Evolutionary conservation across 768 basidiomycete species (phyloP), one percentile per base, ranked within the genome.

Genomic region (Suillus subalutaceus): DNA sequence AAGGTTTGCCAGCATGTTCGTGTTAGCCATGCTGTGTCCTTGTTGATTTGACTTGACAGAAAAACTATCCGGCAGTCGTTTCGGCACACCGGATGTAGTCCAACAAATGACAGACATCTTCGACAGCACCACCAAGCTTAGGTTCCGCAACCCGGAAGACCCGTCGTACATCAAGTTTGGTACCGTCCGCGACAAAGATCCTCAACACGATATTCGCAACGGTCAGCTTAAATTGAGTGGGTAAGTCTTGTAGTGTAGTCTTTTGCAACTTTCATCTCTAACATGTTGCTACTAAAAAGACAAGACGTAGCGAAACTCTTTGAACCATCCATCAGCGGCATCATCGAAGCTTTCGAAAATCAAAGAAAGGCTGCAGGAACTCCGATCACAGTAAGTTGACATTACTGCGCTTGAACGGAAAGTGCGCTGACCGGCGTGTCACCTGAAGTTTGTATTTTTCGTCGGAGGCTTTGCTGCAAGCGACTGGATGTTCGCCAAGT

Each of bases 381-480:
- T 9, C 67, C 71, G 0, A 78, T 83, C 58, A 74, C 76, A 12
- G 81, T 81, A 64, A 37, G 78, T 65, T 23, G 10, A 6, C 13
- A 10, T 35, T n/a, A 16, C 41, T 37, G 13, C 1, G 6, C 37
- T 63, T 53, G 4, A 12, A 2, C 8, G 13, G 20, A 26, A 40
- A 20, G 8, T 18, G 40, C 48, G 6, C 15, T 63, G 65, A 63
- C 18, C 1, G 46, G 0, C 23, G 61, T 12, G 23, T 52, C 43
- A 30, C 40, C 26, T 15, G 18, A 43, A 79, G 78, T 75, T 77
- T 13, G 78, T 85, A 30, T 81, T 86, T 63, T 80, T 89, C 1
- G 85, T 87, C 3, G 85, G 86, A 8, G 85, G 85, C 0, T 86
- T 86, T 71, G 81, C 82, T 12, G 82, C 84, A 1, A 86, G 80